Percentiles rank a stretch among this genome's conserved stretches.
Conservation (phyloP, 305 asterid genomes). For the Fraxinus xanthoxyloides region DNA sequence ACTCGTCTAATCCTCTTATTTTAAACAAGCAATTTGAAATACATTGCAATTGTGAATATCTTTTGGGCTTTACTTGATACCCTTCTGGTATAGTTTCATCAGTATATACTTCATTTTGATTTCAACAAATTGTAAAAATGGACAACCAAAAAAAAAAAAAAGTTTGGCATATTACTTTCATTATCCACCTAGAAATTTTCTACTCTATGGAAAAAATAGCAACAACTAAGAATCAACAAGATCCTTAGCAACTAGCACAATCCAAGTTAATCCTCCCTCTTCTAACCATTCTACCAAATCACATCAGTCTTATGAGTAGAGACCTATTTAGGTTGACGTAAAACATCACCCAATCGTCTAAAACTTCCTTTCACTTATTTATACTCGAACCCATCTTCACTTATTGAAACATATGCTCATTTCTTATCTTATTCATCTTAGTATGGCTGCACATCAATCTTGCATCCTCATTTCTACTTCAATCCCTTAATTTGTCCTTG, state of each 20-base stretch:
- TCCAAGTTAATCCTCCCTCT: not conserved
- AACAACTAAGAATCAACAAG: too few relatives aligned
- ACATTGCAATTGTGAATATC: not conserved
- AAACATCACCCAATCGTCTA: not conserved
- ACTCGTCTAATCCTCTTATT: not conserved
- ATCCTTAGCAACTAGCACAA: not conserved
- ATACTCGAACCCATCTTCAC: not conserved
- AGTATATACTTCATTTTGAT: not conserved
- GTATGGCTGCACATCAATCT: not conserved
- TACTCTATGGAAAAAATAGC: not conserved
- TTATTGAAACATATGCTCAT: not conserved
- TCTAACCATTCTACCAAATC: not conserved
- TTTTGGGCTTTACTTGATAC: not conserved
- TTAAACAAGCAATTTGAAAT: not conserved
- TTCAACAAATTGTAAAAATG: not conserved
- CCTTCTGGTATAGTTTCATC: not conserved
- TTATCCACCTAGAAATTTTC: not conserved
- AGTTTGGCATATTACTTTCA: not conserved
- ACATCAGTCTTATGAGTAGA: not conserved
- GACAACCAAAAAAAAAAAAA: not conserved
- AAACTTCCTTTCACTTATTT: too few relatives aligned
- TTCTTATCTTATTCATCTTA: not conserved
- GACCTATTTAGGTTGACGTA: not conserved
- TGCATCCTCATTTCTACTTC: not conserved
- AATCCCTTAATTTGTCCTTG: not conserved